phyloP scores from a whole-genome alignment of 139 green algal genomes.

The Pleodorina starrii region DNA sequence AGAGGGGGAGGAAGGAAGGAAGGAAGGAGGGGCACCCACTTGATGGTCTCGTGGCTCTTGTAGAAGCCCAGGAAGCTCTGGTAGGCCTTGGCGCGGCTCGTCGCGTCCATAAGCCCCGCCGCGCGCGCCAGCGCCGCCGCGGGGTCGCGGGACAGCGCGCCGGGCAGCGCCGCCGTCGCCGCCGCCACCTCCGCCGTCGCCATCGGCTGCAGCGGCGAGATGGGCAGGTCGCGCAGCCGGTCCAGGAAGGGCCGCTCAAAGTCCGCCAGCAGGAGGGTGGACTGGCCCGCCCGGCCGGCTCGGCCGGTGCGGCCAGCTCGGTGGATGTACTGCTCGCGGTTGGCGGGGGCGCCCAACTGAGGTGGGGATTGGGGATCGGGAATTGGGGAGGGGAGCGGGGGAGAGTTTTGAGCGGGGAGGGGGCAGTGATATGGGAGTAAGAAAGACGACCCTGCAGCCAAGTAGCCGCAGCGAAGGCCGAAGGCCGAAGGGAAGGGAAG shows the following conservation, averaged over 20 bases:
- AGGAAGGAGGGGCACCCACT: too few species aligned
- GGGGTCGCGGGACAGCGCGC: neutral
- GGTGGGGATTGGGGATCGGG: too few species aligned
- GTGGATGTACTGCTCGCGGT: slow-evolving; percentile 96
- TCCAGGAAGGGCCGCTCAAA: slow-evolving; percentile 60
- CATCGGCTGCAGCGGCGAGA: slow-evolving; percentile 21
- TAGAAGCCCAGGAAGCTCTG: slow-evolving; percentile 90
- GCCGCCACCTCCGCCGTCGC: too few species aligned
- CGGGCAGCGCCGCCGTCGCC: neutral
- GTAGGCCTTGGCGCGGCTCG: slow-evolving; percentile 73
- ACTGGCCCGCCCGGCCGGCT: slow-evolving; percentile 91
- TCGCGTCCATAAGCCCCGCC: slow-evolving; percentile 44
- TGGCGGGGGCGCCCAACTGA: slow-evolving; percentile 78
- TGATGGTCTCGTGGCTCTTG: slow-evolving; percentile 69
- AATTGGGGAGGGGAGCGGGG: too few species aligned
- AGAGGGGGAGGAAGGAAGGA: too few species aligned
- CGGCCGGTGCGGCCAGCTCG: slow-evolving; percentile 94
- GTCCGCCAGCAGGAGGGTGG: slow-evolving; percentile 92
- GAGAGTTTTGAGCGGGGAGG: too few species aligned
- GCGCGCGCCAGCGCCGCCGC: neutral
- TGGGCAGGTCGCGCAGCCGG: slow-evolving; percentile 43
- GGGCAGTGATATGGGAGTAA: too few species aligned
- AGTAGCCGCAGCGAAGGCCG: too few species aligned
- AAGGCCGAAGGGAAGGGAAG: too few species aligned
- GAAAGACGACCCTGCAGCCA: too few species aligned